These are phyloP conservation scores for Lycium barbarum DNA, from an alignment of 257 asterid species.

Conservation along the genomic window DNA sequence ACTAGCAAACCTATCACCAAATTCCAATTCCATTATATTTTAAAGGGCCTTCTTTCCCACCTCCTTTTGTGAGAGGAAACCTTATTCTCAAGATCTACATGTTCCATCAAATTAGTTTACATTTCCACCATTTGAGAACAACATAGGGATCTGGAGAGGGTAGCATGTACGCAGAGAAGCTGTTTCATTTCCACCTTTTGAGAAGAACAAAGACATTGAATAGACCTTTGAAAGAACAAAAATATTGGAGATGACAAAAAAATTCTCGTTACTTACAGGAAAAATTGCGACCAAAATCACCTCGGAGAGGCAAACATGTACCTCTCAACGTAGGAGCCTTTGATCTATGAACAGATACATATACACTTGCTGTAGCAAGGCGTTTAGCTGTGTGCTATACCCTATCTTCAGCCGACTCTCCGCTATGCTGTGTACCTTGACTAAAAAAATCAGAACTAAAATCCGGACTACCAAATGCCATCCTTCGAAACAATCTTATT, in stretches of 20 bases:
- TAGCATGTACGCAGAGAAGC: too few species aligned
- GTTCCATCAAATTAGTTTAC: background rate
- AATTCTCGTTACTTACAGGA: constrained; percentile 50
- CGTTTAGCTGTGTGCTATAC: constrained; percentile 24
- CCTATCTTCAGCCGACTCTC: constrained; percentile 37
- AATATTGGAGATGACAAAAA: constrained; percentile 31
- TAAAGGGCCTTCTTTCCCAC: constrained; percentile 27
- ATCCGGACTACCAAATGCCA: constrained; percentile 89
- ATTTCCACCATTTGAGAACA: background rate
- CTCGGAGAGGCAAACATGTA: constrained; percentile 34
- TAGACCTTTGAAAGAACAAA: constrained; percentile 8
- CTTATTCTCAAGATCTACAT: constrained; percentile 29
- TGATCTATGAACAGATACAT: constrained; percentile 17
- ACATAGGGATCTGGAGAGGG: background rate
- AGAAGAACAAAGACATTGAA: constrained; percentile 17
- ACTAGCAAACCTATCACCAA: background rate
- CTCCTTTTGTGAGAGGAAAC: constrained; percentile 29
- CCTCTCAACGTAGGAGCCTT: constrained; percentile 38
- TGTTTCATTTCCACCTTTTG: background rate
- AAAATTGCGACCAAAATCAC: constrained; percentile 38
- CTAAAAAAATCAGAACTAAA: constrained; percentile 73
- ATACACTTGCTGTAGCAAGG: constrained; percentile 9
- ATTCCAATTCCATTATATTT: background rate
- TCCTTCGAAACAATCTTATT: constrained; percentile 74
- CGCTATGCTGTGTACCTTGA: constrained; percentile 52